A percentile compares a stretch with the other conserved stretches of the same genome.
Evolutionary conservation across 768 basidiomycete genomes (phyloP).

Genomic region (Astraeus odoratus): DNA sequence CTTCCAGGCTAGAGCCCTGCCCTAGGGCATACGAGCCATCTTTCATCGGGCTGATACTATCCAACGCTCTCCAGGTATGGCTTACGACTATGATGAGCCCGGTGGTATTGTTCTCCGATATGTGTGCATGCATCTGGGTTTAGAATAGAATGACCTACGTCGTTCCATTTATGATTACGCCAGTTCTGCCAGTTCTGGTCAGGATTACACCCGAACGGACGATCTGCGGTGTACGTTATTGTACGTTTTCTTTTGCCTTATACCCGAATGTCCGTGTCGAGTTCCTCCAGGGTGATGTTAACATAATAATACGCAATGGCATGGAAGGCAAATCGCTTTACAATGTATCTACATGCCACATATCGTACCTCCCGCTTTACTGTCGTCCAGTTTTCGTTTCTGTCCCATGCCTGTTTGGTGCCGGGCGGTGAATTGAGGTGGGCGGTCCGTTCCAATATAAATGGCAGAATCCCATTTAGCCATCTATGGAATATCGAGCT

Average conservation of each 20-base stretch:
- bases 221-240: slow-evolving; percentile 2
- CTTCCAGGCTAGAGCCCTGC: no score
- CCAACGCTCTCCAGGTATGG: no score
- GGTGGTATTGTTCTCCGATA: no score
- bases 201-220: neutral
- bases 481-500: slow-evolving; percentile 12
- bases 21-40: no score
- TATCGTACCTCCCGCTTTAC: neutral
- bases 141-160: no score
- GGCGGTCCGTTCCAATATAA: slow-evolving; percentile 5
- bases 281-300: neutral
- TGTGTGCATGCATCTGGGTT: no score
- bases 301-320: no score
- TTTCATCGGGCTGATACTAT: no score
- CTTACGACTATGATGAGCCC: no score
- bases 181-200: neutral
- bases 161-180: no score
- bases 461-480: slow-evolving; percentile 16
- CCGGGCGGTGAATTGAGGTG: neutral
- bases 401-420: neutral
- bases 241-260: neutral
- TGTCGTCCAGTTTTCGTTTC: neutral
- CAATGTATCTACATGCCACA: neutral
- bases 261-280: neutral
- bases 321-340: neutral